Base-by-base conservation (phyloP, 1,284 basidiomycete genomes). In the Microstroma glucosiphilum region DNA sequence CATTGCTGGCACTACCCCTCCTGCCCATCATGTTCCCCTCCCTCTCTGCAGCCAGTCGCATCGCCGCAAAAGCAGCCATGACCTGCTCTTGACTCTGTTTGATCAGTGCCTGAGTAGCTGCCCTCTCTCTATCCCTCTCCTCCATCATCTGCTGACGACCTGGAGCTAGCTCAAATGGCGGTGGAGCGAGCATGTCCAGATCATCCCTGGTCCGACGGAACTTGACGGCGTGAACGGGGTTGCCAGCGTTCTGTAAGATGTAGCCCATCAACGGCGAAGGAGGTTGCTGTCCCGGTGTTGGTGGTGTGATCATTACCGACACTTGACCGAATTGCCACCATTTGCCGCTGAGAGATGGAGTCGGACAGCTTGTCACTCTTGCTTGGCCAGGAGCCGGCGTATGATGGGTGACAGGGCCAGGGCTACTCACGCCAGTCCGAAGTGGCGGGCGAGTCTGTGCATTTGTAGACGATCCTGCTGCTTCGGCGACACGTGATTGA, bases 111-210 rank as follows among this genome's bases (percentile, higher is more conserved):
- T 54, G 51, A 25, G 21, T 19, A 23, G 21, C 51, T 6, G 51
- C 30, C 30, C 30, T 37, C 30, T 37, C 30, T 9, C 9, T 37
- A 6, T 19, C 51, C 13, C 51, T 19, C 51, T 21, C 51, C 26
- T 54, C 51, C 21, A 54, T 26, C 17, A 54, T 54, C 17, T 25
- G n/a, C 21, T 54, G 51, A 25, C 51, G 51, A 23, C 51, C 51
- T 3, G 51, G 51, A 21, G 51, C 51, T 19, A 54, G 51, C 51
- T 54, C 51, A 25, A 54, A 54, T 15, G 21, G 25, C 13, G 51
- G 51, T 6, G 51, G 51, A 25, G n/a, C 13, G n/a, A 54, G 51
- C 15, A 54, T 15, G 17, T 23, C 21, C 7, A 26, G 21, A 26
- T 54, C 51, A 7, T 54, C 51, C 21, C 51, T 19, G 25, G 21